Evolutionary conservation across 2,329 filamentous ascomycete species (phyloP).

Genomic region (Penicillium sumatraense): DNA sequence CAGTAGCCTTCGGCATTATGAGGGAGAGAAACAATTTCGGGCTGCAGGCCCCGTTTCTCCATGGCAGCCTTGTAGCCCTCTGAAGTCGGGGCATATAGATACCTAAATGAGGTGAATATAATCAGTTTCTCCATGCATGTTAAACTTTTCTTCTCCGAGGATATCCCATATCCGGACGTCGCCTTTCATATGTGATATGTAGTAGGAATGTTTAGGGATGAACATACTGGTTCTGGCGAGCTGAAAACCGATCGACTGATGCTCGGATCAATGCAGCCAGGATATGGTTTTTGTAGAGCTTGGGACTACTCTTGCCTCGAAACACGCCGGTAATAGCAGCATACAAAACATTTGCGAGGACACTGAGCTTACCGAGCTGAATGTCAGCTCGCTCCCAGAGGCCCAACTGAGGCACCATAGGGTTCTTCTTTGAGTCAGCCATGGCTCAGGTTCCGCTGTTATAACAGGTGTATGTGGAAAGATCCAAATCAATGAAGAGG

Average conservation of each 20-base stretch:
- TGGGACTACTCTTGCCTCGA: conserved; percentile 43
- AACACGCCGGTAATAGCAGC: conserved; percentile 42
- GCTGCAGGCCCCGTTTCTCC: conserved; percentile 30
- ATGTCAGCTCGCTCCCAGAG: conserved; percentile 41
- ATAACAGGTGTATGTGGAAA: no score
- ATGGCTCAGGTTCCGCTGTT: not conserved
- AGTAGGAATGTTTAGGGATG: no score
- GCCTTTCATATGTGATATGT: not conserved
- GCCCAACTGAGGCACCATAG: conserved; percentile 32
- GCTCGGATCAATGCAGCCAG: conserved; percentile 35
- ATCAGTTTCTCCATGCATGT: not conserved
- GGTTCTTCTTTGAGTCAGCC: conserved; percentile 8
- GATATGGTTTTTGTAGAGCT: conserved; percentile 42
- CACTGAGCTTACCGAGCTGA: conserved; percentile 29
- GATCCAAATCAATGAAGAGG: no score
- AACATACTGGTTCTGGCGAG: conserved; percentile 39
- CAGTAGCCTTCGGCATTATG: conserved; percentile 41
- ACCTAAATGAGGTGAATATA: conserved; percentile 20
- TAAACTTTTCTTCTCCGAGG: not conserved
- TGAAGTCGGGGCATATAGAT: conserved; percentile 28
- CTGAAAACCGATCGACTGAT: conserved; percentile 26
- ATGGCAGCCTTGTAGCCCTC: conserved; percentile 31
- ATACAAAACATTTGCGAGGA: conserved; percentile 33
- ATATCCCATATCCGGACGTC: no score
- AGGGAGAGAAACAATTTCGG: conserved; percentile 35